These are phyloP conservation scores for Trichoderma gracile DNA, from an alignment of 2,329 filamentous ascomycete genomes.

Conservation along the genomic window DNA sequence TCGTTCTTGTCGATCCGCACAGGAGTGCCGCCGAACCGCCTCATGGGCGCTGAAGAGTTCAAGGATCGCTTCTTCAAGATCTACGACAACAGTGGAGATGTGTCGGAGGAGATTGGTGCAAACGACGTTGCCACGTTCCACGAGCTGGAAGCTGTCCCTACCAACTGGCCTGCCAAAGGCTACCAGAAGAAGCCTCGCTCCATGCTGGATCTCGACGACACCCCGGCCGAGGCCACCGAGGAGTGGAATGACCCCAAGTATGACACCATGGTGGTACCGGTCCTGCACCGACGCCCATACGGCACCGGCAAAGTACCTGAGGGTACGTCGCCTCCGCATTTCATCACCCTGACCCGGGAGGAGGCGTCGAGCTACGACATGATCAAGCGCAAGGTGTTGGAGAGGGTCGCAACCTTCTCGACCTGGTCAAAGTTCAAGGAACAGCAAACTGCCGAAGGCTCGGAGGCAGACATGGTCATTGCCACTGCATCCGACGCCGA, in stretches of 20 bases:
- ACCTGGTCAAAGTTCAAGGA: constrained; percentile 65
- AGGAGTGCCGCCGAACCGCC: constrained; percentile 61
- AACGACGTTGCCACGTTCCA: constrained; percentile 69
- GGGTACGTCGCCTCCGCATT: constrained; percentile 56
- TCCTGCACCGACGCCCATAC: constrained; percentile 60
- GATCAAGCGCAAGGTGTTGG: constrained; percentile 78
- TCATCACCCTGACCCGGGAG: constrained; percentile 72
- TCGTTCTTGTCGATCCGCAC: constrained; percentile 67
- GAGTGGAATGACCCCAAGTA: constrained; percentile 63
- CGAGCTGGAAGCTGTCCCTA: constrained; percentile 77
- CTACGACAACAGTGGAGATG: constrained; percentile 67
- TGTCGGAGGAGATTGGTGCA: constrained; percentile 69
- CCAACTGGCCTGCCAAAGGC: constrained; percentile 67
- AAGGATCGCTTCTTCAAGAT: constrained; percentile 83
- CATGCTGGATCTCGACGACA: constrained; percentile 49
- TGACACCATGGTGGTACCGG: constrained; percentile 68
- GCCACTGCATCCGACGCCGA: constrained; percentile 65
- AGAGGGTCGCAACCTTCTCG: constrained; percentile 73
- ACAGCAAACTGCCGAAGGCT: constrained; percentile 46
- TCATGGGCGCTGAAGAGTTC: constrained; percentile 84
- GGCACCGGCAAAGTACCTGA: constrained; percentile 38
- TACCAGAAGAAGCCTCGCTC: constrained; percentile 50
- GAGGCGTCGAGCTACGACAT: constrained; percentile 67
- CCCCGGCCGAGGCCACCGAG: constrained; percentile 39
- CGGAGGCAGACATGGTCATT: constrained; percentile 68